Evolutionary conservation across 148 eudicot species (phyloP).

Genomic region (Rhododendron williamsianum): DNA sequence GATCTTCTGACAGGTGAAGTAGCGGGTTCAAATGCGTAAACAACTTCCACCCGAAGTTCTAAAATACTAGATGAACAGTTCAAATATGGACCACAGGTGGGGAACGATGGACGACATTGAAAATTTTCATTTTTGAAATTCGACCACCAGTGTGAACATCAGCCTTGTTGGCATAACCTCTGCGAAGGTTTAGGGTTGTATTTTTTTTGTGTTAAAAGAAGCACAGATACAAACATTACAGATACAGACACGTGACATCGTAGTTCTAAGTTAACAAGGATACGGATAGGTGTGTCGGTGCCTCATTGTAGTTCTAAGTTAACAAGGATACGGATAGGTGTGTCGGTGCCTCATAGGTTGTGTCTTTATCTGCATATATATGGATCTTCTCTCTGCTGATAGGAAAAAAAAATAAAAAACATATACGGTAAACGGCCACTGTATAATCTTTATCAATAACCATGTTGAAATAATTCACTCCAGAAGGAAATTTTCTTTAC

Average conservation of each 20-base stretch:
- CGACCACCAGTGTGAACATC: not conserved
- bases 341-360: no score
- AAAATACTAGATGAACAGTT: not conserved
- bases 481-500: constrained; percentile 18
- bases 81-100: not conserved
- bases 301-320: no score
- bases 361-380: no score
- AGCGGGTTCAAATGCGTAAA: not conserved
- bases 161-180: not conserved
- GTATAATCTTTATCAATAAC: not conserved
- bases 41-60: not conserved
- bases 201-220: not conserved
- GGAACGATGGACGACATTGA: not conserved
- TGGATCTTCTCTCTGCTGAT: no score
- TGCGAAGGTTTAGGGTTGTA: not conserved
- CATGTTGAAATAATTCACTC: constrained; percentile 8
- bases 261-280: not conserved
- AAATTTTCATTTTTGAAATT: not conserved
- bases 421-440: not conserved
- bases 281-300: no score
- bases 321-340: no score
- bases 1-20: not conserved
- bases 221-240: not conserved
- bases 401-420: no score
- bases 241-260: not conserved